These are phyloP conservation scores for Neophaeococcomyces aloes DNA, from an alignment of 2,329 filamentous ascomycete genomes.

Conservation along the genomic window DNA sequence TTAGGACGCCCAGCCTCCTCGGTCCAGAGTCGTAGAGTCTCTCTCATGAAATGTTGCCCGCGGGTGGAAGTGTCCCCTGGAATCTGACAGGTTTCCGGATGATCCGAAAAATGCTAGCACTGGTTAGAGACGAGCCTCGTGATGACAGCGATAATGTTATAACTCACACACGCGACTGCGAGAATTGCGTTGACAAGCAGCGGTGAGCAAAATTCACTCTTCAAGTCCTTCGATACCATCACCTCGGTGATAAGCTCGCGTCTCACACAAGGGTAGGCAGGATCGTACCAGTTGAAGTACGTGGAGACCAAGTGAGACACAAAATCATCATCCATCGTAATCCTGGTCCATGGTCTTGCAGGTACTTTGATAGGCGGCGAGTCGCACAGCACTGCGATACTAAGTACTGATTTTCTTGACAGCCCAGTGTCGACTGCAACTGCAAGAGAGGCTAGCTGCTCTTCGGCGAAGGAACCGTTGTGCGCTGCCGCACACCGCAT, in stretches of 20 bases:
- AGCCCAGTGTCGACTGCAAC: not conserved
- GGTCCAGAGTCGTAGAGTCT: slow-evolving; percentile 29
- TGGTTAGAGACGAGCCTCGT: not conserved
- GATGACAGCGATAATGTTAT: not conserved
- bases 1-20: slow-evolving; percentile 27
- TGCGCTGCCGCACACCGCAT: slow-evolving; percentile 17
- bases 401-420: not conserved
- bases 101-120: slow-evolving; percentile 28
- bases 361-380: slow-evolving; percentile 7
- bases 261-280: slow-evolving; percentile 25
- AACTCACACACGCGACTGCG: slow-evolving; percentile 13
- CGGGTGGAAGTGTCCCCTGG: slow-evolving; percentile 24
- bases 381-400: slow-evolving; percentile 9
- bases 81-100: slow-evolving; percentile 24
- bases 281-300: slow-evolving; percentile 27
- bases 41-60: slow-evolving; percentile 27
- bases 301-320: slow-evolving; percentile 27
- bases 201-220: slow-evolving; percentile 26
- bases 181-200: slow-evolving; percentile 29
- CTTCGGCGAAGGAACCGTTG: slow-evolving; percentile 4
- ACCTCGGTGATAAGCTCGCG: slow-evolving; percentile 24
- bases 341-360: slow-evolving; percentile 24
- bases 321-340: slow-evolving; percentile 25
- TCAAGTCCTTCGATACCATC: slow-evolving; percentile 23
- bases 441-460: not conserved